phyloP scores from a whole-genome alignment of 2,329 filamentous ascomycete species.

The Neofusicoccum sp. region DNA sequence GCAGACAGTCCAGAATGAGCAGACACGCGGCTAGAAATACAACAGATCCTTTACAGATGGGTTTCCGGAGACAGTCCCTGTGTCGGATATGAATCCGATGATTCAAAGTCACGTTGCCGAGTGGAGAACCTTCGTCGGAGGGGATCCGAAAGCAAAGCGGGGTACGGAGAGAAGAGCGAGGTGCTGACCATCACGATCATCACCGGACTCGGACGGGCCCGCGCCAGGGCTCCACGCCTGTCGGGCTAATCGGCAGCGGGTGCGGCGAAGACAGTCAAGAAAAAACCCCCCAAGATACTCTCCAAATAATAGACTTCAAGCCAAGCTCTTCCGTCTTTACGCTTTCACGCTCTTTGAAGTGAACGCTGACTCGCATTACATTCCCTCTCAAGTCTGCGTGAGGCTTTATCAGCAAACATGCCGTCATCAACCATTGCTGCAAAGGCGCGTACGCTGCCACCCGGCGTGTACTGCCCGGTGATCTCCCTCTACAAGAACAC shows the following conservation, averaged over 20 bases:
- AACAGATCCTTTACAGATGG: background rate
- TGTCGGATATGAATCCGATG: slow-evolving; percentile 6
- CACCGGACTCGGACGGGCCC: background rate
- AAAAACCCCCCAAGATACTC: background rate
- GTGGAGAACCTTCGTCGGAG: background rate
- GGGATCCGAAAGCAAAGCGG: background rate
- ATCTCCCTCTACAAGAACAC: slow-evolving; percentile 50
- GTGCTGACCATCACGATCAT: background rate
- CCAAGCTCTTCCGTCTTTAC: background rate
- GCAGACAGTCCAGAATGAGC: too few species aligned
- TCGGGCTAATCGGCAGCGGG: background rate
- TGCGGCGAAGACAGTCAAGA: background rate
- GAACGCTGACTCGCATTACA: background rate
- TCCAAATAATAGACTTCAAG: background rate
- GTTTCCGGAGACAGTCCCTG: background rate
- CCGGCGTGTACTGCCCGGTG: slow-evolving; percentile 52
- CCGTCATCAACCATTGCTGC: slow-evolving; percentile 29
- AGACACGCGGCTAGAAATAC: too few species aligned
- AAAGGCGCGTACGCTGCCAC: slow-evolving; percentile 41
- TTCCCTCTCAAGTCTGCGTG: background rate
- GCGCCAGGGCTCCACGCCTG: background rate
- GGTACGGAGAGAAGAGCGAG: background rate
- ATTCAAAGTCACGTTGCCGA: too few species aligned
- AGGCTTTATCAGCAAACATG: background rate
- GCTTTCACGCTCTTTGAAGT: background rate